These are phyloP conservation scores for Paraphaeosphaeria sporulosa DNA, from an alignment of 2,329 filamentous ascomycete species.

Conservation along the genomic window DNA sequence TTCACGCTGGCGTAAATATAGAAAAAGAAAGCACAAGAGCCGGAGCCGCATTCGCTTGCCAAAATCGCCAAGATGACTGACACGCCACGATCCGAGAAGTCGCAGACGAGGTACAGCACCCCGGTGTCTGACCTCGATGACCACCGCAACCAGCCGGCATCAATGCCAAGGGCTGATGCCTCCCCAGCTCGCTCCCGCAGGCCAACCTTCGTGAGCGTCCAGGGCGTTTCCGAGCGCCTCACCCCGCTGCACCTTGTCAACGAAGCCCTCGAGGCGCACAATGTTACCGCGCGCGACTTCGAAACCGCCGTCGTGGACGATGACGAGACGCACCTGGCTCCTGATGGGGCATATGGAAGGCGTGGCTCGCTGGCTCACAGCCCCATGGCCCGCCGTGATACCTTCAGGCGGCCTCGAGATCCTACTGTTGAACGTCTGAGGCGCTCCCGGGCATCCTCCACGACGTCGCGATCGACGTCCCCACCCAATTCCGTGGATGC, in stretches of 20 bases:
- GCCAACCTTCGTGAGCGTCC: constrained; percentile 76
- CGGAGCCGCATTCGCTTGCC: constrained; percentile 33
- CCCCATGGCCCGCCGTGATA: constrained; percentile 52
- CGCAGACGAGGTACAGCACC: constrained; percentile 72
- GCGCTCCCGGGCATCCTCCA: constrained; percentile 58
- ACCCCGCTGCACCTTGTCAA: constrained; percentile 55
- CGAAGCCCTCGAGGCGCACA: constrained; percentile 53
- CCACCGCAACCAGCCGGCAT: constrained; percentile 74
- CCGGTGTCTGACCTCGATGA: constrained; percentile 86
- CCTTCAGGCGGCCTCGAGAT: constrained; percentile 52
- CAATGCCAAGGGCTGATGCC: constrained; percentile 67
- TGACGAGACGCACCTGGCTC: constrained; percentile 55
- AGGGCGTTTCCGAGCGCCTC: constrained; percentile 51
- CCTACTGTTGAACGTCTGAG: constrained; percentile 41
- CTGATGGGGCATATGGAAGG: constrained; percentile 53
- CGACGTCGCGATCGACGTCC: constrained; percentile 73
- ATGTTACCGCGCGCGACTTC: constrained; percentile 74
- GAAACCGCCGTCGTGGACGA: constrained; percentile 87
- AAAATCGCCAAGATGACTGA: constrained; percentile 57
- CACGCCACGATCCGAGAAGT: constrained; percentile 70
- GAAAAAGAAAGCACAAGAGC: constrained; percentile 13
- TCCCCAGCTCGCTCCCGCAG: constrained; percentile 61
- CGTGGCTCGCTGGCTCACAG: constrained; percentile 57
- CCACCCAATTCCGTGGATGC: constrained; percentile 98
- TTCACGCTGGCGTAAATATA: constrained; percentile 36